Evolutionary conservation across 176 grass and related monocot species (phyloP), one percentile per base, ranked within the genome.

Genomic region (Oryza australiensis): DNA sequence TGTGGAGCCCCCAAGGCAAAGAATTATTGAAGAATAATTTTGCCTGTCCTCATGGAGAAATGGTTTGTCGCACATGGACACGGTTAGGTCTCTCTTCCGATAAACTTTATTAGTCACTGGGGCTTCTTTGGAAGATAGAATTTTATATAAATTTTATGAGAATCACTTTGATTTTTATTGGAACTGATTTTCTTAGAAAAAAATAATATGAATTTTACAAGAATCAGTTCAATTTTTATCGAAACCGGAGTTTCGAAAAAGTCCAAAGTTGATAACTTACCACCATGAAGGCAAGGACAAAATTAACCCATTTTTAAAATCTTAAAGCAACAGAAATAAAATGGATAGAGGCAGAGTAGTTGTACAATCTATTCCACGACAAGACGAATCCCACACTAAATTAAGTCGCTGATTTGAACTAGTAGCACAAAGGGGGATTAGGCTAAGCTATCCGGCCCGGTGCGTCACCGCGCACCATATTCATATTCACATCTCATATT

Each of bases 11-110:
- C 42, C 29, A 23, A 30, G 28, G 29, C 16, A 53, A 15, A 66
- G 30, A 51, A 66, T 80, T 65, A 74, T 66, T 66, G 60, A 24
- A 67, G 69, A 74, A 74, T 28, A 62, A 29, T 26, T 37, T 37
- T 22, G 48, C 15, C 14, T 68, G 64, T 14, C 38, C 4, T 29
- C 13, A 29, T 18, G 15, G 8, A 48, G 27, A 73, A 49, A 72
- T 48, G 13, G 12, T 45, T 45, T 71, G 41, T 43, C 68, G 5
- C 38, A 43, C 68, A 60, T 60, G 55, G 55, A 60, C 55, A 24
- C 3, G 55, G 9, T 60, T 60, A 60, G 22, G n/a, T n/a, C 0
- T 59, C 55, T 60, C 7, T 1, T 5, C 18, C 18, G 5, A 4
- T 22, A 53, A 15, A 0, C 49, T 53, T 53, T 53, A 53, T 5